A percentile compares a stretch with the other conserved stretches of the same genome.
Conservation (phyloP, 768 basidiomycete genomes). For the Thelephora ganbajun region DNA sequence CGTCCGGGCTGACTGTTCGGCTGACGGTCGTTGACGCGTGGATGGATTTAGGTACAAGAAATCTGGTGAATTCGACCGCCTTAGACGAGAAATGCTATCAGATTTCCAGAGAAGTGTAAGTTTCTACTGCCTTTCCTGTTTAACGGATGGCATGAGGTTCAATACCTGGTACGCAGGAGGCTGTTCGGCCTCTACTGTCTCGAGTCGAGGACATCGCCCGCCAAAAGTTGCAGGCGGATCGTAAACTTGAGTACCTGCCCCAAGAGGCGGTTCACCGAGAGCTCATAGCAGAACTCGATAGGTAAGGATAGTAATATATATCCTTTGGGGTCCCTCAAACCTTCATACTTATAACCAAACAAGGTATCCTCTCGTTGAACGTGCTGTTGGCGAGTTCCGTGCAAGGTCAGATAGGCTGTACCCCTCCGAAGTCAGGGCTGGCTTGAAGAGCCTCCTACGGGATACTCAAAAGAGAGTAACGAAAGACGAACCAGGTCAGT, state of each 20-base stretch:
- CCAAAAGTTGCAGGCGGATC: constrained; percentile 38
- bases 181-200: constrained; percentile 34
- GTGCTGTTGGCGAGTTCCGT: constrained; percentile 26
- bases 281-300: constrained; percentile 58
- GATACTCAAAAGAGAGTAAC: no score
- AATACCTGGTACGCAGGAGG: constrained; percentile 25
- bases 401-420: constrained; percentile 8
- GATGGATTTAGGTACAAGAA: constrained; percentile 50
- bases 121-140: constrained; percentile 6
- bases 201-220: constrained; percentile 50
- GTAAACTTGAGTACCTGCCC: constrained; percentile 34
- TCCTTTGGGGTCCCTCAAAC: constrained; percentile 11
- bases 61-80: constrained; percentile 64
- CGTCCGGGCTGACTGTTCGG: background rate
- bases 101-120: constrained; percentile 51
- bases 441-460: no score
- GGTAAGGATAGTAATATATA: constrained; percentile 22
- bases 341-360: background rate
- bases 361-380: constrained; percentile 56
- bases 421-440: no score
- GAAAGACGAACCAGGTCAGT: no score
- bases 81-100: constrained; percentile 48
- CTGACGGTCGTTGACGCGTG: constrained; percentile 1
- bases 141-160: background rate
- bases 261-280: constrained; percentile 44